Base-by-base conservation (phyloP, 2,329 filamentous ascomycete genomes). In the Penicillium brasilianum region DNA sequence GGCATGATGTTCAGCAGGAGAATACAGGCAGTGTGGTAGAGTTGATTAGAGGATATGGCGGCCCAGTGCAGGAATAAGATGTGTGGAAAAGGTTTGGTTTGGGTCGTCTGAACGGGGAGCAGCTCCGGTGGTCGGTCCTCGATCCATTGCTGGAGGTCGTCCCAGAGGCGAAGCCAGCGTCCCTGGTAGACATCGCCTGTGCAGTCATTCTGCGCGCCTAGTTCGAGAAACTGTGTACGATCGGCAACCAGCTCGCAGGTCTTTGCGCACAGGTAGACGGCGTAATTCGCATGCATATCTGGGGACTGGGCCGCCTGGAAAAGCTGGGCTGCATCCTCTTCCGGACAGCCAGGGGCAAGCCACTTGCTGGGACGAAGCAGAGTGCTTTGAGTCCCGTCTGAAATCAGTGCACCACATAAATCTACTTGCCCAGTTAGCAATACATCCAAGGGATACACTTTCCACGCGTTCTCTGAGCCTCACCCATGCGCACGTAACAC, bases 271-370 rank as follows among this genome's bases (percentile, higher is more conserved):
- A 88, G 77, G 63, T 84, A 88, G 2, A 88, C 84, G 8, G 85
- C 80, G 64, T 84, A 85, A 65, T 87, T 87, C 34, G 85, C 85
- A 62, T 86, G 81, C 79, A 84, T 85, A 64, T 88, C 85, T 5
- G 82, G 77, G 43, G 74, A 73, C 4, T 71, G 66, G 4, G 70
- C 66, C 16, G 76, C 72, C 50, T 71, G 69, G 66, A 82, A 77
- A 58, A 82, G 65, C 46, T 71, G 65, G 16, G 72, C 69, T 4
- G 78, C 77, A 18, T 77, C 74, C 6, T 74, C 69, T 18, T 77
- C 72, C 13, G 77, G 65, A 11, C 76, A 71, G 22, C 76, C 76
- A 7, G 76, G 74, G 0, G 79, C 77, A 5, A 81, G 74, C 84
- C 84, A 86, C 61, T 80, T 81, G 28, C 78, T 74, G 2, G 84